phyloP scores from a whole-genome alignment of 2,329 filamentous ascomycete genomes.

The Neobulgaria alba region DNA sequence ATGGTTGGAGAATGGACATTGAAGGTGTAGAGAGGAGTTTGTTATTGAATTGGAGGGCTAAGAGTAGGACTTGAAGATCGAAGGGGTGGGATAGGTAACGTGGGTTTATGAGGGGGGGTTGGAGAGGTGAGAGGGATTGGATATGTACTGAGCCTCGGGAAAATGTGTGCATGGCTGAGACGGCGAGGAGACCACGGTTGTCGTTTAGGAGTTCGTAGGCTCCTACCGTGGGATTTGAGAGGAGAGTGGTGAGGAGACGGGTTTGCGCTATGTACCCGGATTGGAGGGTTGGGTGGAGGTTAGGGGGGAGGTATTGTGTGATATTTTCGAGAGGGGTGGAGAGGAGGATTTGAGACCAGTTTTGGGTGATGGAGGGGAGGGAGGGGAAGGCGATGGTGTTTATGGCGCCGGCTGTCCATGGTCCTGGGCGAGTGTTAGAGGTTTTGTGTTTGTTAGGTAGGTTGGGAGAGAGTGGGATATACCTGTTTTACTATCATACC shows the following conservation, averaged over 20 bases:
- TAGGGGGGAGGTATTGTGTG: slow-evolving; percentile 13
- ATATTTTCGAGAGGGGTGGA: slow-evolving; percentile 14
- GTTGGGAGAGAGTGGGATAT: too few relatives aligned
- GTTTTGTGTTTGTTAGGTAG: background rate
- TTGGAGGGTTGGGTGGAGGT: slow-evolving; percentile 16
- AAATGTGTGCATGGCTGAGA: slow-evolving; percentile 4
- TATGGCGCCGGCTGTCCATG: slow-evolving; percentile 22
- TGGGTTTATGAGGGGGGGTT: slow-evolving; percentile 39
- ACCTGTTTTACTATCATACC: slow-evolving; percentile 22
- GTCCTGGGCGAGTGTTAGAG: slow-evolving; percentile 14
- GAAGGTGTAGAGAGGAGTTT: background rate
- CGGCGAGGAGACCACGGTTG: slow-evolving; percentile 19
- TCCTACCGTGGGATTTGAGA: background rate
- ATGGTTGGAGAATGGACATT: background rate
- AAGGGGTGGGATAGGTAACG: slow-evolving; percentile 21
- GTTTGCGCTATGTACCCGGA: slow-evolving; percentile 20
- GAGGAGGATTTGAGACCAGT: slow-evolving; percentile 14
- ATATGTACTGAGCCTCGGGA: slow-evolving; percentile 52
- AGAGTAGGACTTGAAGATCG: slow-evolving; percentile 18
- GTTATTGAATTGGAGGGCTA: slow-evolving; percentile 22
- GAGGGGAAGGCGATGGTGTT: slow-evolving; percentile 24
- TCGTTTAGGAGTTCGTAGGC: background rate
- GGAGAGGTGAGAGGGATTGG: slow-evolving; percentile 31
- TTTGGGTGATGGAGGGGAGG: slow-evolving; percentile 15
- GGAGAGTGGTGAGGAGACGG: slow-evolving; percentile 9